Base-by-base conservation (phyloP, 1,139 yeast species). In the Dujonia santamariae region DNA sequence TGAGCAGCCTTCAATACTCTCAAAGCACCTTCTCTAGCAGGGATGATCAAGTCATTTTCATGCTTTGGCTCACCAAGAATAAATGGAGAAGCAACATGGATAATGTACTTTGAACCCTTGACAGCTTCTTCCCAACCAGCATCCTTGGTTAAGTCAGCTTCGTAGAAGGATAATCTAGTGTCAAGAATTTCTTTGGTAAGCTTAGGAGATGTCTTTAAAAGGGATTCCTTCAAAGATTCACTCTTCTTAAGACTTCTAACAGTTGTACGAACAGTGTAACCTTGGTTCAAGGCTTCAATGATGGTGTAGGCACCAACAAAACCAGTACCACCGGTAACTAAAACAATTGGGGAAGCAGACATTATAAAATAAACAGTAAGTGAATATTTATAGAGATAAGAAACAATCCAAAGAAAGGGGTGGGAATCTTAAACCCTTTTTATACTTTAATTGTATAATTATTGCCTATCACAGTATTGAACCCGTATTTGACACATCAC, bases 1-100 rank as follows among this genome's bases (percentile, higher is more conserved):
- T 61, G 53, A 29, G 70, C 61, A 1, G 66, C 59, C 19, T 43
- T 43, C 40, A 63, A 42, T 1, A 59, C 51, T 9, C 50, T 46
- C 19, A 37, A 42, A 16, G 65, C 61, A 14, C 69, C 70, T 9
- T 53, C 45, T n/a, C 59, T 37, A 2, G 70, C 70, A 3, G 72
- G 68, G 17, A 41, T 44, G 36, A 59, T 53, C 21, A 56, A 27
- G 12, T 55, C 56, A 25, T 47, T 49, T 34, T 54, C 54, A 14
- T 38, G 26, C 23, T 43, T 44, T 4, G 36, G 36, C 9, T 22
- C 28, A 15, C 18, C 23, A 24, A 26, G 25, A 25, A 28, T 41
- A 18, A 38, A 38, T 19, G 40, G 52, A 23, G 44, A 45, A 3
- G 52, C 52, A 8, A 47, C 38, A 32, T 46, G 51, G 21, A 37